Percentiles rank a stretch among this genome's conserved stretches.
phyloP scores from a whole-genome alignment of 2,329 filamentous ascomycete genomes.

The Periconia sp. region DNA sequence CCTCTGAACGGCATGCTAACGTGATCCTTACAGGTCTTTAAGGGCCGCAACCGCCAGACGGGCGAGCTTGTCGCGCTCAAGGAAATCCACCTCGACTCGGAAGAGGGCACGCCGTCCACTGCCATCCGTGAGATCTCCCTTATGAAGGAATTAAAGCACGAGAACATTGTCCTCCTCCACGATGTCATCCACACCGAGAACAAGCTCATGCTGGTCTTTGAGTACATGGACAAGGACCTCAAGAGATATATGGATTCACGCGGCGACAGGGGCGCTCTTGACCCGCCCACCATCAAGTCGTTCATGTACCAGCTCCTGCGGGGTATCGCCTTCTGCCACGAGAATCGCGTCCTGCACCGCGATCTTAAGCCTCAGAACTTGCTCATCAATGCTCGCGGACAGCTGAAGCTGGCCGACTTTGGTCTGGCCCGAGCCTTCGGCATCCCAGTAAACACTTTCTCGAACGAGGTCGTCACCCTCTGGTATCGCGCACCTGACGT shows the following conservation, averaged over 20 bases:
- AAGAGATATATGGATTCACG: conserved; percentile 99
- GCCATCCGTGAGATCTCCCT: conserved; percentile 98
- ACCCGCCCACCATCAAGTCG: conserved; percentile 91
- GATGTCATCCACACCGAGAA: conserved; percentile 99
- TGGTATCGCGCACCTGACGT: conserved; percentile 99
- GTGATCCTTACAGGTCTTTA: conserved; percentile 79
- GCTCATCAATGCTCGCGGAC: conserved; percentile 88
- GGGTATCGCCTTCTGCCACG: conserved; percentile 97
- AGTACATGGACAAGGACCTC: conserved; percentile 97
- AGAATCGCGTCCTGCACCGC: conserved; percentile 93
- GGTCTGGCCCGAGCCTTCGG: conserved; percentile 93
- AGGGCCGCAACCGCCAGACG: conserved; percentile 95
- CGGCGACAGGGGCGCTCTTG: conserved; percentile 86
- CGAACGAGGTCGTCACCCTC: conserved; percentile 94
- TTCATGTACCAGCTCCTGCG: conserved; percentile 98
- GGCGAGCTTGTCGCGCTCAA: conserved; percentile 96
- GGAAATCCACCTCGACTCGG: conserved; percentile 97
- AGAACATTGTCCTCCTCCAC: conserved; percentile 96
- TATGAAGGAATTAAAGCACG: conserved; percentile 99
- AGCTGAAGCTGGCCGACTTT: conserved; percentile 93
- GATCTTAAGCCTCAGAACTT: conserved; percentile 97
- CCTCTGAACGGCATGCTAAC: conserved; percentile 23
- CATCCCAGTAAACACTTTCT: conserved; percentile 97
- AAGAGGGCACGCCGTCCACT: conserved; percentile 96
- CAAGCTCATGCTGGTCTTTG: conserved; percentile 99